These are phyloP conservation scores for Brassica balearica DNA, from an alignment of 441 rosid genomes.

Conservation along the genomic window DNA sequence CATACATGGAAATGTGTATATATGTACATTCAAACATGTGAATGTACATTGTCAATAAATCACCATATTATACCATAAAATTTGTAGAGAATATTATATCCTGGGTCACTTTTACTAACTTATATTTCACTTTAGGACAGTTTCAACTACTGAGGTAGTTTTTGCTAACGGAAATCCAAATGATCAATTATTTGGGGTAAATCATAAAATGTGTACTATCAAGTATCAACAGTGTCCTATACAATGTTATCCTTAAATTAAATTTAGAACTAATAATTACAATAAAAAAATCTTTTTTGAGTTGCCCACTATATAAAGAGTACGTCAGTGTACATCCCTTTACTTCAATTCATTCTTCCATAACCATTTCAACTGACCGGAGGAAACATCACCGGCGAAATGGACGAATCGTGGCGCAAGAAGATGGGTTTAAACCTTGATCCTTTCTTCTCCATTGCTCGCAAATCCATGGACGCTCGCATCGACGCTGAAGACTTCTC, in stretches of 20 bases:
- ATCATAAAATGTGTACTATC: background rate
- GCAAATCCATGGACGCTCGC: slow-evolving; percentile 53
- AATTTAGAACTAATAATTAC: background rate
- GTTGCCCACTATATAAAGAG: slow-evolving; percentile 25
- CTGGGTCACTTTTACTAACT: too few species aligned
- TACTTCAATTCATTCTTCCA: background rate
- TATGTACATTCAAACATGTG: too few species aligned
- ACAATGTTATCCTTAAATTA: background rate
- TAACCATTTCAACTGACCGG: background rate
- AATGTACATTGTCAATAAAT: too few species aligned
- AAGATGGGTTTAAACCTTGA: slow-evolving; percentile 51
- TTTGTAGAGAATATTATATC: too few species aligned
- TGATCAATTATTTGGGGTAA: background rate
- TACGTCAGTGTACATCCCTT: slow-evolving; percentile 33
- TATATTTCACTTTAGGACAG: too few species aligned
- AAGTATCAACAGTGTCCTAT: background rate
- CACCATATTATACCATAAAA: too few species aligned
- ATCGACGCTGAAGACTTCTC: slow-evolving; percentile 66
- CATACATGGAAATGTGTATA: too few species aligned
- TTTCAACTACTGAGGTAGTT: too few species aligned
- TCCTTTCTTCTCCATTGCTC: slow-evolving; percentile 48
- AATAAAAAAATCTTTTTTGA: background rate
- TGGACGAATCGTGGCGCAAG: slow-evolving; percentile 85
- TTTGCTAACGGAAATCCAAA: too few species aligned
- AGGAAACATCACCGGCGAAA: slow-evolving; percentile 35